Percentiles rank a stretch among this genome's conserved stretches.
Conservation (phyloP, 228 moss, liverwort and hornwort genomes). For the Sphagnum magellanicum region DNA sequence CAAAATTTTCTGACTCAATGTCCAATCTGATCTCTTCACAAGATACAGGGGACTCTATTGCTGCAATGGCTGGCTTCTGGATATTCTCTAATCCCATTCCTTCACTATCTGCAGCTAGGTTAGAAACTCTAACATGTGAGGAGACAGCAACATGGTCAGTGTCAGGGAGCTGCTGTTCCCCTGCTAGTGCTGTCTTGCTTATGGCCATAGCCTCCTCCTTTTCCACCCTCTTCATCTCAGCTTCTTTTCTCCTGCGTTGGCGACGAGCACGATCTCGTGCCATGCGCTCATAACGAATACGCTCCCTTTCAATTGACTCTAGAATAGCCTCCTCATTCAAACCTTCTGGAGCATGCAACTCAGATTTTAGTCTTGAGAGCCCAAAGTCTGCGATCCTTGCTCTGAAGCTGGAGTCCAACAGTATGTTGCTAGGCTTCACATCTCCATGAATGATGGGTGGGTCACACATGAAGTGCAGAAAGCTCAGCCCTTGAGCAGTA, state of each 20-base stretch:
- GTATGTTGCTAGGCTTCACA: slow-evolving; percentile 55
- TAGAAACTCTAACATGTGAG: neutral
- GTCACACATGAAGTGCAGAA: slow-evolving; percentile 54
- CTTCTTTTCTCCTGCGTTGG: slow-evolving; percentile 77
- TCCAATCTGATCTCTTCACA: slow-evolving; percentile 21
- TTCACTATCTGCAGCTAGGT: neutral
- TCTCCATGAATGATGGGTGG: slow-evolving; percentile 63
- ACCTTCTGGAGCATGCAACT: slow-evolving; percentile 36
- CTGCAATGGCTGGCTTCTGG: neutral
- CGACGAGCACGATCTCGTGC: slow-evolving; percentile 62
- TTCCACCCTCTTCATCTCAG: slow-evolving; percentile 59
- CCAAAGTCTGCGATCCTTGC: slow-evolving; percentile 60
- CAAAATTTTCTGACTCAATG: slow-evolving; percentile 35
- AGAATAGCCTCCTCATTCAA: slow-evolving; percentile 58
- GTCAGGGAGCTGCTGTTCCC: neutral
- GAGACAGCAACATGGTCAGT: neutral
- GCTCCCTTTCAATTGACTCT: slow-evolving; percentile 79
- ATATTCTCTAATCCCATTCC: neutral
- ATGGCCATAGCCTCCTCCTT: neutral
- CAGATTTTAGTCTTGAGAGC: slow-evolving; percentile 61
- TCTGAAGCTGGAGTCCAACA: slow-evolving; percentile 45
- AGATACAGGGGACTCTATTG: neutral
- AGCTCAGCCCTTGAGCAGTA: slow-evolving; percentile 45
- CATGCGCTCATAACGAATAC: slow-evolving; percentile 70
- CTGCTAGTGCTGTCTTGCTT: neutral